These are phyloP conservation scores for Monosporascus sp. DNA, from an alignment of 2,329 filamentous ascomycete species.

Conservation along the genomic window DNA sequence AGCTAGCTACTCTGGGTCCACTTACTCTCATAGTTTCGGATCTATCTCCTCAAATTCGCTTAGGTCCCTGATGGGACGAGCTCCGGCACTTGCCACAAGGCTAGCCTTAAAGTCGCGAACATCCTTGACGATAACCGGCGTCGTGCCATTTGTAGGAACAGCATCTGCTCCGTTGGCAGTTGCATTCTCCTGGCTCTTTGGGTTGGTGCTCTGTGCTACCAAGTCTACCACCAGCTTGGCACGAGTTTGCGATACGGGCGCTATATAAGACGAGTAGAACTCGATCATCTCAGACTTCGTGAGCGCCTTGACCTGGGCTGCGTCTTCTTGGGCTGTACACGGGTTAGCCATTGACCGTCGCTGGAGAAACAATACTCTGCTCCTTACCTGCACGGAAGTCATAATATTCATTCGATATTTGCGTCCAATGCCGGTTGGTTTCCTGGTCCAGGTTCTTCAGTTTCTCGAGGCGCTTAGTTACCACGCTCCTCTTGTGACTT, in stretches of 20 bases:
- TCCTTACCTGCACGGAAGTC: constrained; percentile 79
- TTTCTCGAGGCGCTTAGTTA: constrained; percentile 84
- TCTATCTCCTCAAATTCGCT: constrained; percentile 82
- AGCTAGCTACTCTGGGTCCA: background rate
- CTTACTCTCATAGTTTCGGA: constrained; percentile 61
- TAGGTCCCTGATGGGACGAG: constrained; percentile 67
- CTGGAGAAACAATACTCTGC: background rate
- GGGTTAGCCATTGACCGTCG: background rate
- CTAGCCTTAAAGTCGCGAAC: constrained; percentile 75
- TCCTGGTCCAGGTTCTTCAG: constrained; percentile 88
- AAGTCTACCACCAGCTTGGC: constrained; percentile 85
- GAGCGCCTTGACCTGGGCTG: constrained; percentile 64
- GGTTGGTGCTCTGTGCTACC: constrained; percentile 60
- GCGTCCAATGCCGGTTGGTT: constrained; percentile 74
- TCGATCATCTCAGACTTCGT: constrained; percentile 74
- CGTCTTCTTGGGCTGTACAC: constrained; percentile 64
- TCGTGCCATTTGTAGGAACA: constrained; percentile 41
- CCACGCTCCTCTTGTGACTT: constrained; percentile 80
- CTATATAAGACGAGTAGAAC: constrained; percentile 74
- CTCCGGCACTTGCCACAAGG: constrained; percentile 66
- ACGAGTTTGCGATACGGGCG: constrained; percentile 64
- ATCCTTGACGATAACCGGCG: constrained; percentile 64
- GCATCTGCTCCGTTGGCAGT: constrained; percentile 27
- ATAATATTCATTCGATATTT: constrained; percentile 80
- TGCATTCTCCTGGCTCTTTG: constrained; percentile 34